Evolutionary conservation across 495 filamentous ascomycete species (phyloP).

Genomic region (Talaromyces borbonicus): DNA sequence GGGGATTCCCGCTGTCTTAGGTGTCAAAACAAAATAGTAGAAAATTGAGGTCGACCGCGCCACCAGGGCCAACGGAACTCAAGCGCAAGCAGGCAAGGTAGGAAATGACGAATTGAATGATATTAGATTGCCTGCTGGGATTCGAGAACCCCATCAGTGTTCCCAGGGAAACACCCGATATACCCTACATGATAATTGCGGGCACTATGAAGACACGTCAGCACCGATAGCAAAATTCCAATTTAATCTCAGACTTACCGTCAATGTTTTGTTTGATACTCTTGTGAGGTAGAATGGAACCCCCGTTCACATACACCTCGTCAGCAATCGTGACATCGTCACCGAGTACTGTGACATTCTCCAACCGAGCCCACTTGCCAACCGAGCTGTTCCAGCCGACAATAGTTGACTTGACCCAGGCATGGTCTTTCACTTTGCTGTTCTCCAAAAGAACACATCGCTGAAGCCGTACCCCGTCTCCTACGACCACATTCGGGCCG

Average conservation of each 20-base stretch:
- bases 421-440: constrained; percentile 96
- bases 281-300: constrained; percentile 94
- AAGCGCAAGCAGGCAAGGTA: too few species aligned
- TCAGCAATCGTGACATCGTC: constrained; percentile 99
- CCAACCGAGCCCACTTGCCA: constrained; percentile 88
- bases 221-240: constrained; percentile 2
- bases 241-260: constrained; percentile 38
- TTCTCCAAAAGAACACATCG: constrained; percentile 83
- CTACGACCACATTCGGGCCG: constrained; percentile 87
- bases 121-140: too few species aligned
- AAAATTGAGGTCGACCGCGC: constrained; percentile 9
- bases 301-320: constrained; percentile 98
- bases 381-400: constrained; percentile 98
- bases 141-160: neutral
- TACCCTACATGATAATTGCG: constrained; percentile 72
- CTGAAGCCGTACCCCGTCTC: constrained; percentile 91
- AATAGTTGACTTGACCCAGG: constrained; percentile 98
- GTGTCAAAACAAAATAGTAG: too few species aligned
- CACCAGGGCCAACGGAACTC: constrained; percentile 21
- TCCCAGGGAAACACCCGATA: neutral
- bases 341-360: constrained; percentile 94
- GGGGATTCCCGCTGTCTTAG: too few species aligned
- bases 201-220: constrained; percentile 44
- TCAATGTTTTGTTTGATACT: constrained; percentile 98
- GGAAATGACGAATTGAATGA: too few species aligned